A percentile compares a stretch with the other conserved stretches of the same genome.
phyloP scores from a whole-genome alignment of 257 asterid genomes.

The Solanum bulbocastanum region DNA sequence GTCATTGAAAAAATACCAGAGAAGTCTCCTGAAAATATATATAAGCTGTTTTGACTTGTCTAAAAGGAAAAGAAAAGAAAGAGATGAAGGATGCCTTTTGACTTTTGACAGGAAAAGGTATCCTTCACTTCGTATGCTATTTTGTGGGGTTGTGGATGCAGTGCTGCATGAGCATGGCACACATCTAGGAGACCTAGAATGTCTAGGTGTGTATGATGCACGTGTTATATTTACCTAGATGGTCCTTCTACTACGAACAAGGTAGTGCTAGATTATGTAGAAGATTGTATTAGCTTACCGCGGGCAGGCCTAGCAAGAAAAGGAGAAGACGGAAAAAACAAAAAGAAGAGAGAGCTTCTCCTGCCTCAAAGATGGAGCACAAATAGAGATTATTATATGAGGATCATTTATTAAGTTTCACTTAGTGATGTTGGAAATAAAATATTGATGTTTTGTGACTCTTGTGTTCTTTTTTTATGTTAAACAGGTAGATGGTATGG shows the following conservation, averaged over 20 bases:
- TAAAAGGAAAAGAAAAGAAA: neutral
- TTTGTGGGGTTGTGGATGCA: neutral
- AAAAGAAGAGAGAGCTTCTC: neutral
- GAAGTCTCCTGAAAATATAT: neutral
- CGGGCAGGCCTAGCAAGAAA: neutral
- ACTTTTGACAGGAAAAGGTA: neutral
- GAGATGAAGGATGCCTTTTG: neutral
- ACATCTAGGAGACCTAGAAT: neutral
- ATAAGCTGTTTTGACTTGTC: neutral
- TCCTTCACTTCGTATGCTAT: neutral
- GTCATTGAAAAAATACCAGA: neutral
- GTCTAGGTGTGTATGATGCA: neutral
- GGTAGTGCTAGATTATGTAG: neutral
- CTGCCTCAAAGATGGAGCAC: neutral
- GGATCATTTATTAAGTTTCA: neutral
- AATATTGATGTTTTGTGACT: neutral
- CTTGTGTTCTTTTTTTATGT: neutral
- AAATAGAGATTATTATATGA: neutral
- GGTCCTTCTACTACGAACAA: neutral
- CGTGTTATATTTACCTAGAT: neutral
- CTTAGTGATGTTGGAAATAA: neutral
- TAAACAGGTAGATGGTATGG: constrained; percentile 97
- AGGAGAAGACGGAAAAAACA: too few relatives aligned
- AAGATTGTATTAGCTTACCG: neutral
- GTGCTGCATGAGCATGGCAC: neutral